A percentile compares a stretch with the other conserved stretches of the same genome.
Conservation (phyloP, 352 stramenopile genomes). For the Globisporangium parvum region DNA sequence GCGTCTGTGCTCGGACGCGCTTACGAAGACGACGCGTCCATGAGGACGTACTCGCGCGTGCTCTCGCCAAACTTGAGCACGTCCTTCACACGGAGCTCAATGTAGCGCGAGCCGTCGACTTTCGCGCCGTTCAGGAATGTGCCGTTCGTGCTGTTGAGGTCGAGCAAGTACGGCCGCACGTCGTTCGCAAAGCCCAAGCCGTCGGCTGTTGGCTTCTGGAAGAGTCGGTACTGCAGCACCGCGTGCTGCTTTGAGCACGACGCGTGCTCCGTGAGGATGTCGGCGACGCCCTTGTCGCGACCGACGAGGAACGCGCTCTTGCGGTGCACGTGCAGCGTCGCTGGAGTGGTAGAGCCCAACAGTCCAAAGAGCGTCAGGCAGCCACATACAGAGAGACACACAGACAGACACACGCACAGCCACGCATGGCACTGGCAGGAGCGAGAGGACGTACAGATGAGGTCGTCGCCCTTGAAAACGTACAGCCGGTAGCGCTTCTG, state of each 20-base stretch:
- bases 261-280: conserved; percentile 93
- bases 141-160: conserved; percentile 96
- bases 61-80: conserved; percentile 95
- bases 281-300: conserved; percentile 90
- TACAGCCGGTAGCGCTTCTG: conserved; percentile 94
- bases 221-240: conserved; percentile 93
- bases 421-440: background rate
- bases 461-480: conserved; percentile 93
- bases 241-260: conserved; percentile 97
- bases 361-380: background rate
- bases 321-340: conserved; percentile 93
- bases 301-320: conserved; percentile 95
- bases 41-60: conserved; percentile 97
- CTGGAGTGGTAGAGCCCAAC: conserved; percentile 32
- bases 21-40: conserved; percentile 44
- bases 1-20: no score
- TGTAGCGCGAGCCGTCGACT: conserved; percentile 94
- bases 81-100: conserved; percentile 94
- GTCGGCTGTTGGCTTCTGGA: conserved; percentile 59
- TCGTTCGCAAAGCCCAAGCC: conserved; percentile 51
- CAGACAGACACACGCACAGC: background rate
- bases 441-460: conserved; percentile 41
- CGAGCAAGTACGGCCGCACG: conserved; percentile 96
- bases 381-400: background rate
- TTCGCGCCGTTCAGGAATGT: conserved; percentile 96